Percentiles rank a stretch among this genome's conserved stretches.
These are phyloP conservation scores for Pythium vanterpoolii DNA, from an alignment of 352 stramenopile species.

Conservation along the genomic window DNA sequence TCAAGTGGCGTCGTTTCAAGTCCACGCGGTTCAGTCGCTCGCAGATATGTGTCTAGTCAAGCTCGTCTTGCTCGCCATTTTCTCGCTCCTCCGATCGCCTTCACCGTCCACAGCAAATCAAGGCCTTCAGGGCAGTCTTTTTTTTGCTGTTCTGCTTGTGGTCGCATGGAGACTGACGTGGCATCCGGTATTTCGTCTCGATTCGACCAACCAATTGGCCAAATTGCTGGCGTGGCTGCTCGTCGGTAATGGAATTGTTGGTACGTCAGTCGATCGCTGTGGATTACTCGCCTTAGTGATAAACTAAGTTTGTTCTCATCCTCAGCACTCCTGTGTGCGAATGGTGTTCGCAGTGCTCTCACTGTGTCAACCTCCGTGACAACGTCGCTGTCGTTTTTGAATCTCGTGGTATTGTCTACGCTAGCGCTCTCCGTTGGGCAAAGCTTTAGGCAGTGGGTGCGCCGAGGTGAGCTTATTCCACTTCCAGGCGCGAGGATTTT, in stretches of 20 bases:
- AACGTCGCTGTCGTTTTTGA: conserved; percentile 43
- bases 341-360: conserved; percentile 53
- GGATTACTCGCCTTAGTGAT: neutral
- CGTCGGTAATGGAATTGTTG: conserved; percentile 44
- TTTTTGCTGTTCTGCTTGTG: conserved; percentile 30
- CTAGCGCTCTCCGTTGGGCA: conserved; percentile 21
- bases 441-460: conserved; percentile 8
- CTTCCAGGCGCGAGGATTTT: neutral
- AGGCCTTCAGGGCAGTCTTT: conserved; percentile 44
- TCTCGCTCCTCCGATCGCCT: conserved; percentile 46
- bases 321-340: conserved; percentile 50
- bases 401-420: conserved; percentile 27
- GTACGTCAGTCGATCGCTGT: conserved; percentile 23
- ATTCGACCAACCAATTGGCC: conserved; percentile 34
- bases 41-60: conserved; percentile 47
- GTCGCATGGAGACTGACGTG: conserved; percentile 27
- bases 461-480: neutral
- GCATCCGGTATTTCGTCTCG: conserved; percentile 31
- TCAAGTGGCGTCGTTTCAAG: conserved; percentile 43
- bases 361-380: conserved; percentile 59
- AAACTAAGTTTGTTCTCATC: neutral
- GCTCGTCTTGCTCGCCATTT: conserved; percentile 41
- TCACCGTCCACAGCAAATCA: conserved; percentile 38
- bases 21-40: conserved; percentile 27
- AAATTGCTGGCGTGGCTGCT: conserved; percentile 38